A percentile compares a stretch with the other conserved stretches of the same genome.
These are phyloP conservation scores for Mycena rosella DNA, from an alignment of 768 basidiomycete genomes.

Conservation along the genomic window DNA sequence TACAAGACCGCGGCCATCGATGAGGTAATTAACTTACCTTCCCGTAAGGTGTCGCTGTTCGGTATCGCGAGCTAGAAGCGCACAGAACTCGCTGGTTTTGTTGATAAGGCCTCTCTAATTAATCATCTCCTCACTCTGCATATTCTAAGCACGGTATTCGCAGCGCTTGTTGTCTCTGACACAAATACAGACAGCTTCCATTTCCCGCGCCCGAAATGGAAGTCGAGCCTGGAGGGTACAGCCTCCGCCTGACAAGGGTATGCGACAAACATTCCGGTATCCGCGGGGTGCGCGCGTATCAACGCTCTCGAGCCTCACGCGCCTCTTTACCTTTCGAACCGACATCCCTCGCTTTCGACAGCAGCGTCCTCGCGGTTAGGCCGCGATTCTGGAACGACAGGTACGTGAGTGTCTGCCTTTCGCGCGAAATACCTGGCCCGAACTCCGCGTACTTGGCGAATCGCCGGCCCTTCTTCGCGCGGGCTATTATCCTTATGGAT, in stretches of 20 bases:
- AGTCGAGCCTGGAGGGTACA: not conserved
- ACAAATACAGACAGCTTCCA: slow-evolving; percentile 12
- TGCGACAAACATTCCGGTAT: slow-evolving; percentile 13
- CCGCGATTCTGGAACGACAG: slow-evolving; percentile 25
- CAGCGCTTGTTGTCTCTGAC: not conserved
- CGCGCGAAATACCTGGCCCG: slow-evolving; percentile 10
- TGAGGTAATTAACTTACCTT: slow-evolving; percentile 29
- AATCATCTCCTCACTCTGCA: not conserved
- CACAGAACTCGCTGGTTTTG: not conserved
- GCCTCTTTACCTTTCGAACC: slow-evolving; percentile 29
- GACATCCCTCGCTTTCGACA: not conserved
- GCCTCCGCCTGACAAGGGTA: slow-evolving; percentile 9
- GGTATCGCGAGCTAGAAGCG: slow-evolving; percentile 5
- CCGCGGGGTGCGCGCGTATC: slow-evolving; percentile 15
- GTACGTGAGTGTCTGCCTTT: slow-evolving; percentile 19
- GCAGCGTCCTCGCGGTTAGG: slow-evolving; percentile 12
- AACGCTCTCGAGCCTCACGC: slow-evolving; percentile 22
- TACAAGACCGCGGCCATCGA: not conserved
- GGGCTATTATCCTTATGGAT: slow-evolving; percentile 19
- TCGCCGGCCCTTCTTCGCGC: slow-evolving; percentile 28
- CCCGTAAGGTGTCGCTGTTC: not conserved
- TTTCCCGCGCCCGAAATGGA: not conserved
- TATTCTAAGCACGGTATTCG: not conserved
- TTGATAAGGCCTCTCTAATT: not conserved
- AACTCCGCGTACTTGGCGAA: slow-evolving; percentile 23